Conservation (phyloP, 495 filamentous ascomycete species). For the Cercophora samala region DNA sequence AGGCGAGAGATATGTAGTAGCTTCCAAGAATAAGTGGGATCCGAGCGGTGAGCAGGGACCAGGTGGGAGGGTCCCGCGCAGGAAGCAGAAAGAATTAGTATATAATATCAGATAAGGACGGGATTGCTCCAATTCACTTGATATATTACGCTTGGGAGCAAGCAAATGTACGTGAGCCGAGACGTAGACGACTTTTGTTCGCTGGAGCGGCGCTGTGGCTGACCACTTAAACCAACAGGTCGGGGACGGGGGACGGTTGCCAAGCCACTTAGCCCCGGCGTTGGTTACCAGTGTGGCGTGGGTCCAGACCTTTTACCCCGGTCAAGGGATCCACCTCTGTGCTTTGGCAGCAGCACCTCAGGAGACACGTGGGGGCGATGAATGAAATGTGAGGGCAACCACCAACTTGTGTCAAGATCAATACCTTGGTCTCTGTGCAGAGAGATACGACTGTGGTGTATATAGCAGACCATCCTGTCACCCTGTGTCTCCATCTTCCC, state of each 20-base stretch:
- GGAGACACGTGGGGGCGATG: slow-evolving; percentile 16
- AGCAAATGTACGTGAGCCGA: background rate
- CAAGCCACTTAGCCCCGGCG: slow-evolving; percentile 12
- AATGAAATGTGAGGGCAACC: slow-evolving; percentile 12
- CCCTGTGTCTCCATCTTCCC: background rate
- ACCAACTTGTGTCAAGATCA: background rate
- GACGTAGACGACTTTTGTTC: background rate
- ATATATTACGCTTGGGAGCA: background rate
- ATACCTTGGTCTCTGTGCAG: too few species aligned
- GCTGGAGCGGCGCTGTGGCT: background rate
- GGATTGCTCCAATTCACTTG: too few species aligned
- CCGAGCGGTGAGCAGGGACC: background rate
- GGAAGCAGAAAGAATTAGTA: background rate
- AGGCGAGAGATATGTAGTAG: background rate
- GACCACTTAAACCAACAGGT: background rate
- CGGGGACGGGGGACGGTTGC: slow-evolving; percentile 7
- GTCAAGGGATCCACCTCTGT: slow-evolving; percentile 3
- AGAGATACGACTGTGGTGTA: too few species aligned
- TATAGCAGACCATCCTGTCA: background rate
- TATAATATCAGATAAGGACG: background rate
- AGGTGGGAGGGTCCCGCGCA: background rate
- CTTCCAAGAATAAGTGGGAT: background rate
- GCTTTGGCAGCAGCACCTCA: background rate
- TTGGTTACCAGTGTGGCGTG: slow-evolving; percentile 3
- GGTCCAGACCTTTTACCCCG: slow-evolving; percentile 7